These are phyloP conservation scores for Kodamaea anthophila DNA, from an alignment of 1,139 yeast species.

Conservation along the genomic window DNA sequence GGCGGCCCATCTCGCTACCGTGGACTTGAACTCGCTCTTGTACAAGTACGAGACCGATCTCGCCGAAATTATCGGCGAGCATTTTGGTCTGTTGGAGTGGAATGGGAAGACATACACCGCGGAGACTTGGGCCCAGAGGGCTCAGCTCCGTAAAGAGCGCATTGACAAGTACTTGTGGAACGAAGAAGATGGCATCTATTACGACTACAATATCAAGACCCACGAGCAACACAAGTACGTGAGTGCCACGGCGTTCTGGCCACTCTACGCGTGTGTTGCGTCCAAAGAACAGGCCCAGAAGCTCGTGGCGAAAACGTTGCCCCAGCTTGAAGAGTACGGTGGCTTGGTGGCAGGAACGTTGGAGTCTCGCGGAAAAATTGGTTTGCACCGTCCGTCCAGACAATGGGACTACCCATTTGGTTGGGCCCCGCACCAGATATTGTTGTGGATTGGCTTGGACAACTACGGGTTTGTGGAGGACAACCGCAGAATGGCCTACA, in stretches of 20 bases:
- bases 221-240: constrained; percentile 61
- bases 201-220: constrained; percentile 71
- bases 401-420: constrained; percentile 99
- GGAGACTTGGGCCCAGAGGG: constrained; percentile 53
- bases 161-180: constrained; percentile 81
- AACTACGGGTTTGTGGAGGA: constrained; percentile 66
- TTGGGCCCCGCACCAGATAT: constrained; percentile 98
- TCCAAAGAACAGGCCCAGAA: constrained; percentile 65
- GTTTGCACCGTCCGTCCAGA: constrained; percentile 70
- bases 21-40: constrained; percentile 78
- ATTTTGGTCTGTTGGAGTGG: constrained; percentile 45
- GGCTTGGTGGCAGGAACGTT: constrained; percentile 87
- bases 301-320: constrained; percentile 55
- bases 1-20: constrained; percentile 86
- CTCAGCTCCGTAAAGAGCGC: constrained; percentile 47
- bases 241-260: constrained; percentile 90
- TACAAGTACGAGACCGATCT: constrained; percentile 91
- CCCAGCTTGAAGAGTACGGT: constrained; percentile 76
- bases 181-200: constrained; percentile 70
- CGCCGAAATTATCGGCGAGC: constrained; percentile 53
- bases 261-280: constrained; percentile 80
- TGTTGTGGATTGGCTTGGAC: constrained; percentile 84
- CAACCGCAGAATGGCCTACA: constrained; percentile 68
- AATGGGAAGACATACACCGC: constrained; percentile 43
- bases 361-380: constrained; percentile 66